A percentile compares a stretch with the other conserved stretches of the same genome.
These are phyloP conservation scores for Auxenochlorella pyrenoidosa DNA, from an alignment of 139 green algal genomes.

Conservation along the genomic window DNA sequence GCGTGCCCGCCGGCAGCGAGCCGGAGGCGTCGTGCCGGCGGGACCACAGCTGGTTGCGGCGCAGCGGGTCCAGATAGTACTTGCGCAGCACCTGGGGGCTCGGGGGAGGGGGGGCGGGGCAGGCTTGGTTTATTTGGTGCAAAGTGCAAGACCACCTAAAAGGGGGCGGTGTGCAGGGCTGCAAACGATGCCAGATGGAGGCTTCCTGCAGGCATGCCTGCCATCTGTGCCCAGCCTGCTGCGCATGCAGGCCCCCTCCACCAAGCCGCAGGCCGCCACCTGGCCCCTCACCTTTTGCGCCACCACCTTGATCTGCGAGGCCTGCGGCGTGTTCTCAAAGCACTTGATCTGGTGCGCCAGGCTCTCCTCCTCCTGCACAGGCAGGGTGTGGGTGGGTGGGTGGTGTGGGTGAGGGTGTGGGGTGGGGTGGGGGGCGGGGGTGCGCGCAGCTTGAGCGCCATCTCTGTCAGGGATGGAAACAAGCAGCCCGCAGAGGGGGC, in stretches of 20 bases:
- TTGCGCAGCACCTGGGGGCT: conserved; percentile 41
- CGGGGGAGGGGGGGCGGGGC: too few relatives aligned
- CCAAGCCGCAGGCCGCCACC: too few relatives aligned
- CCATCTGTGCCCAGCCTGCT: too few relatives aligned
- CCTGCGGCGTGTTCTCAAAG: conserved; percentile 68
- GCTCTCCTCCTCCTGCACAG: conserved; percentile 56
- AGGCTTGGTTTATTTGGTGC: neutral
- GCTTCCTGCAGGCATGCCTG: too few relatives aligned
- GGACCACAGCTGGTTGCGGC: conserved; percentile 42
- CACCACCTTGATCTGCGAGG: conserved; percentile 67
- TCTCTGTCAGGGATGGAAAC: too few relatives aligned
- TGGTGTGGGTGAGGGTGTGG: too few relatives aligned
- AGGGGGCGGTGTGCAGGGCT: neutral
- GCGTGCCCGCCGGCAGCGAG: conserved; percentile 6
- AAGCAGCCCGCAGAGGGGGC: too few relatives aligned
- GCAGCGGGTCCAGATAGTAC: conserved; percentile 54
- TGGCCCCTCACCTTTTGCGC: conserved; percentile 36
- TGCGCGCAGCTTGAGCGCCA: too few relatives aligned
- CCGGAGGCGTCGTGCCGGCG: conserved; percentile 28
- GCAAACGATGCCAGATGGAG: neutral
- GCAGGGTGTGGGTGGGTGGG: too few relatives aligned
- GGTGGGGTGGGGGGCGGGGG: too few relatives aligned
- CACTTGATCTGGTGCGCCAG: conserved; percentile 79
- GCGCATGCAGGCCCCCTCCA: too few relatives aligned
- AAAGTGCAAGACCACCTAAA: too few relatives aligned